Conservation (phyloP, 441 rosid species). For the Populus trichocarpa region DNA sequence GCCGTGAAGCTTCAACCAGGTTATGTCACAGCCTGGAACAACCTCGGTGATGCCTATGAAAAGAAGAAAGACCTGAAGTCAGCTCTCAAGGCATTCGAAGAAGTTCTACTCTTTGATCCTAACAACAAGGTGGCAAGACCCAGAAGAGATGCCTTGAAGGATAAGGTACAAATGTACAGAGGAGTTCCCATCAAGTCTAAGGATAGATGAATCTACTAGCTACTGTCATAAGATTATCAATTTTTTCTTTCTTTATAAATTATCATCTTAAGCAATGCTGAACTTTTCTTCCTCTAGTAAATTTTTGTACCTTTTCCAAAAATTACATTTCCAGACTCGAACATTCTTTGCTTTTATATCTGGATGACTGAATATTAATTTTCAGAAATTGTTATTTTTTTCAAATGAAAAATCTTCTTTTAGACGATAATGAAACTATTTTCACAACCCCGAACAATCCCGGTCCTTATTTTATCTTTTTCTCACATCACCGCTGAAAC, state of each 20-base stretch:
- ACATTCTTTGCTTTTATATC: no score
- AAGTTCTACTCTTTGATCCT: constrained; percentile 86
- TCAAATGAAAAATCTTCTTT: no score
- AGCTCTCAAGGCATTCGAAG: constrained; percentile 93
- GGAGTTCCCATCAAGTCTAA: constrained; percentile 73
- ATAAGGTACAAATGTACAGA: constrained; percentile 68
- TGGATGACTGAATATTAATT: no score
- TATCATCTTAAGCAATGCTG: not conserved
- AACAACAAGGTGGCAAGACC: constrained; percentile 87
- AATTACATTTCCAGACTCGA: no score
- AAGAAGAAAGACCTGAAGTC: constrained; percentile 71
- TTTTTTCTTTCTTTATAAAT: not conserved
- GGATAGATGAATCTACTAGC: constrained; percentile 42
- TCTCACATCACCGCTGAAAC: no score
- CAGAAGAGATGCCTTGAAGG: constrained; percentile 68
- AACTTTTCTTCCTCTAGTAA: no score
- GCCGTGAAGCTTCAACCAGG: constrained; percentile 93
- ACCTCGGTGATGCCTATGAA: constrained; percentile 96
- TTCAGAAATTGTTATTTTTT: not conserved
- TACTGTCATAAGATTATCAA: not conserved
- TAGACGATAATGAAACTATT: no score
- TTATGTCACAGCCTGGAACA: constrained; percentile 97
- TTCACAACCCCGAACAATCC: no score
- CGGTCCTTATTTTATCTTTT: no score
- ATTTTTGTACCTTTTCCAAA: no score